Percentiles rank a stretch among this genome's conserved stretches.
phyloP scores from a whole-genome alignment of 2,329 filamentous ascomycete genomes.

The Aspergillus floridensis region DNA sequence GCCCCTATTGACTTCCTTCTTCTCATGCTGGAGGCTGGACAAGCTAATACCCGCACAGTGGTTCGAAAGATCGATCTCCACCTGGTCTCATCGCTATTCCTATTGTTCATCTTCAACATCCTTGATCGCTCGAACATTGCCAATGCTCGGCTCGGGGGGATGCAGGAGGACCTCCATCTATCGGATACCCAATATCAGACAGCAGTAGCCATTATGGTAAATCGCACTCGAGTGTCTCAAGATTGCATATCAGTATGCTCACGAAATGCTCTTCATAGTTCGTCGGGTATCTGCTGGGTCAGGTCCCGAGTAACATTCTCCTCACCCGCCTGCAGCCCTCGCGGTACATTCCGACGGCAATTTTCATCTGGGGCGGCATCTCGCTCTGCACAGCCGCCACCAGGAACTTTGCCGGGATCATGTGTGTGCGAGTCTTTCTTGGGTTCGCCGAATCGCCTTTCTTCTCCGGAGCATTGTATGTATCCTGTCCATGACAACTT shows the following conservation, averaged over 20 bases:
- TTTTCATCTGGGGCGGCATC: slow-evolving; percentile 20
- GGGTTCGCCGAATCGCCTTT: slow-evolving; percentile 59
- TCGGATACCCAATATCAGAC: slow-evolving; percentile 61
- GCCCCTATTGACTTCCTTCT: too few relatives aligned
- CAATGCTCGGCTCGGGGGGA: slow-evolving; percentile 62
- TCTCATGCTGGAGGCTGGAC: not conserved
- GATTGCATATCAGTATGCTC: too few relatives aligned
- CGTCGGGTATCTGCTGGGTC: slow-evolving; percentile 49
- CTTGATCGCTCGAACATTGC: slow-evolving; percentile 68
- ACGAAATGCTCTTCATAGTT: not conserved
- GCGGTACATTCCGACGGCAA: slow-evolving; percentile 39
- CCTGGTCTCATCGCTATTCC: slow-evolving; percentile 15
- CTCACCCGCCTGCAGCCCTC: slow-evolving; percentile 29
- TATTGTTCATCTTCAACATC: slow-evolving; percentile 30
- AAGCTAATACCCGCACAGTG: slow-evolving; percentile 6
- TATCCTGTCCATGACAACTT: not conserved
- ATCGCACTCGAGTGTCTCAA: not conserved
- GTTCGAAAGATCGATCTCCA: slow-evolving; percentile 19
- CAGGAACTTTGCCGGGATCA: slow-evolving; percentile 15
- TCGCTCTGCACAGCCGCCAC: slow-evolving; percentile 41
- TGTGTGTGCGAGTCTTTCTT: slow-evolving; percentile 29
- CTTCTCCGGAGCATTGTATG: slow-evolving; percentile 47
- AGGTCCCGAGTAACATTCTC: slow-evolving; percentile 43
- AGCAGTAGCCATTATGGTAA: slow-evolving; percentile 62
- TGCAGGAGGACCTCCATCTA: slow-evolving; percentile 60